Base-by-base conservation (phyloP, 2,329 filamentous ascomycete genomes). In the Nigrospora osmanthi region DNA sequence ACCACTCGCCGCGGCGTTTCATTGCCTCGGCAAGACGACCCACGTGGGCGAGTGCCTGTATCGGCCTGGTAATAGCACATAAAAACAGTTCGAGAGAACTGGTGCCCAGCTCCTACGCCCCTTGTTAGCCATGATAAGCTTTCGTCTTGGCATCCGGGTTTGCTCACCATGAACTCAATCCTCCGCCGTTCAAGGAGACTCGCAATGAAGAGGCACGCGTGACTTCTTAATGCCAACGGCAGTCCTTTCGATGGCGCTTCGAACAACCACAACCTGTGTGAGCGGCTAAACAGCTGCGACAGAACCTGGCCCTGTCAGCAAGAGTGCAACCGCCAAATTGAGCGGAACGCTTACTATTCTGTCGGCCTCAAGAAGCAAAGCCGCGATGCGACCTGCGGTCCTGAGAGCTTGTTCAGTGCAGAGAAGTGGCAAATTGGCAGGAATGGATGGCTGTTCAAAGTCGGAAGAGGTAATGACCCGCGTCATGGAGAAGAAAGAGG, bases 81-180 rank as follows among this genome's bases (percentile, higher is more conserved):
- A 76, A 52, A 72, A 79, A 81, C n/a, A 80, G 58, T 35, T 75
- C 70, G 5, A 72, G 59, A 11, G 74, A 54, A 10, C 66, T 69
- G n/a, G 67, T 62, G 2, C 64, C 68, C 3, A 72, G 54, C 35
- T 73, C 66, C 55, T 66, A 14, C 34, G 1, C 28, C 31, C 9
- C 51, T 41, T 40, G 45, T 54, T 43, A 56, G 50, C 14, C 32
- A 38, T 34, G 16, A 9, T 7, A 32, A 12, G 30, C 28, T 16
- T 2, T 9, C 14, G 17, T 38, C 35, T n/a, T 17, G 40, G 19
- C 28, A 15, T 5, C n/a, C 17, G 11, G 15, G 13, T 34, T 35
- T 32, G 41, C 55, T 43, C 50, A 63, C 63, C 47, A 63, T 63
- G 47, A 77, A 72, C 42, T 75, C 69, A 33, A 71, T 63, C 16